A percentile compares a stretch with the other conserved stretches of the same genome.
phyloP scores from a whole-genome alignment of 345 rosid genomes.

The Euphorbia tirucalli region DNA sequence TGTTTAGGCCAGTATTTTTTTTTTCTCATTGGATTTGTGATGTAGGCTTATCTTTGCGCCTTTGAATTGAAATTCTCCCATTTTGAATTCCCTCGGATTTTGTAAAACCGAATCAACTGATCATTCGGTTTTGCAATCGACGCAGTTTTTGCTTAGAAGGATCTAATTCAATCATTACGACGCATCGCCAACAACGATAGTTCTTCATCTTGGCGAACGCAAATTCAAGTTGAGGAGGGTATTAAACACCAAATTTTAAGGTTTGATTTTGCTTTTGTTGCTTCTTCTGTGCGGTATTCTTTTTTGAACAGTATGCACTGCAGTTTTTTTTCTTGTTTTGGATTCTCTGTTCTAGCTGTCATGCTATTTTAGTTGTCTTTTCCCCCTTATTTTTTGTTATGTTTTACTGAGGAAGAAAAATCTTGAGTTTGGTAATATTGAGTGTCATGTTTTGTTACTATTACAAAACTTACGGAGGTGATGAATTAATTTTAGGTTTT shows the following conservation, averaged over 20 bases:
- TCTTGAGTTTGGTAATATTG: background rate
- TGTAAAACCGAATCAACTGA: no score
- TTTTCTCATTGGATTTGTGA: no score
- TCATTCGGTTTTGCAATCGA: background rate
- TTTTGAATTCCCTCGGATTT: no score
- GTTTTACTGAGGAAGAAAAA: background rate
- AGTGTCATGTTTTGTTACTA: background rate
- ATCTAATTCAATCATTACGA: background rate
- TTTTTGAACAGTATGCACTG: background rate
- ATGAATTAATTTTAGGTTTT: background rate
- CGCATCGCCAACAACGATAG: background rate
- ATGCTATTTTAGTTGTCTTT: background rate
- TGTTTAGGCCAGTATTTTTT: background rate
- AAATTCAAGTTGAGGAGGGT: background rate
- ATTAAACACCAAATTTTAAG: background rate
- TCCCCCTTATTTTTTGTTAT: background rate
- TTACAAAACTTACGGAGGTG: background rate
- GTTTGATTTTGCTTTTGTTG: background rate
- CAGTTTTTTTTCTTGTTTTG: background rate
- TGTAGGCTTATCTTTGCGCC: background rate
- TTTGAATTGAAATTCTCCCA: background rate
- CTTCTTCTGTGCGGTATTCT: background rate
- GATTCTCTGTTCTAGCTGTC: background rate
- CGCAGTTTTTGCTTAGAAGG: background rate
- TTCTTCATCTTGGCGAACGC: background rate